A percentile compares a stretch with the other conserved stretches of the same genome.
phyloP scores from a whole-genome alignment of 192 early-diverging fungal genomes.

The Helicostylum pulchrum region DNA sequence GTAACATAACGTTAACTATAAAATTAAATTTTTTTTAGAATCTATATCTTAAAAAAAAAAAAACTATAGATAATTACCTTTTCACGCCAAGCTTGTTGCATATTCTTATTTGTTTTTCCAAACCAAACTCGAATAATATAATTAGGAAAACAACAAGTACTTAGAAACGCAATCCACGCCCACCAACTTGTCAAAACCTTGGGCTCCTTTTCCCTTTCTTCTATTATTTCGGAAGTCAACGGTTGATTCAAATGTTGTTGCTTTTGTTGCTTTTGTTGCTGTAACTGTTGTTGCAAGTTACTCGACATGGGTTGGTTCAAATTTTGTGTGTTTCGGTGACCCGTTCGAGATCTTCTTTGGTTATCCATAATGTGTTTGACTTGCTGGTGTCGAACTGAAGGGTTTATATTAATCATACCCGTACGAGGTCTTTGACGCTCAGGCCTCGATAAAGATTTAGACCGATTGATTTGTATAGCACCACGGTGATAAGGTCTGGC shows the following conservation, averaged over 20 bases:
- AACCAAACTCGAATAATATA: slow-evolving; percentile 41
- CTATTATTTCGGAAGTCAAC: neutral
- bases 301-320: slow-evolving; percentile 20
- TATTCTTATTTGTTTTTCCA: slow-evolving; percentile 35
- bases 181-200: slow-evolving; percentile 41
- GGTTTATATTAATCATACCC: slow-evolving; percentile 31
- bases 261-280: slow-evolving; percentile 20
- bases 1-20: slow-evolving; percentile 44
- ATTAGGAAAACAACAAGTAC: slow-evolving; percentile 47
- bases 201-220: slow-evolving; percentile 18
- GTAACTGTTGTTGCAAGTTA: slow-evolving; percentile 18
- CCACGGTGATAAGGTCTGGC: neutral
- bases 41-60: too few species aligned
- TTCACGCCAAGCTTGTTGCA: slow-evolving; percentile 55
- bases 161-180: slow-evolving; percentile 39
- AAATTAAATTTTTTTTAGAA: too few species aligned
- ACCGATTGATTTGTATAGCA: neutral
- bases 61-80: slow-evolving; percentile 44
- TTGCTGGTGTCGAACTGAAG: neutral
- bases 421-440: slow-evolving; percentile 44
- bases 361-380: neutral
- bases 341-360: neutral
- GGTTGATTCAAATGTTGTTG: slow-evolving; percentile 6
- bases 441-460: slow-evolving; percentile 39
- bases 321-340: neutral